Percentiles rank a stretch among this genome's conserved stretches.
These are phyloP conservation scores for Ceratobasidium sp. DNA, from an alignment of 1,284 basidiomycete genomes.

Conservation along the genomic window DNA sequence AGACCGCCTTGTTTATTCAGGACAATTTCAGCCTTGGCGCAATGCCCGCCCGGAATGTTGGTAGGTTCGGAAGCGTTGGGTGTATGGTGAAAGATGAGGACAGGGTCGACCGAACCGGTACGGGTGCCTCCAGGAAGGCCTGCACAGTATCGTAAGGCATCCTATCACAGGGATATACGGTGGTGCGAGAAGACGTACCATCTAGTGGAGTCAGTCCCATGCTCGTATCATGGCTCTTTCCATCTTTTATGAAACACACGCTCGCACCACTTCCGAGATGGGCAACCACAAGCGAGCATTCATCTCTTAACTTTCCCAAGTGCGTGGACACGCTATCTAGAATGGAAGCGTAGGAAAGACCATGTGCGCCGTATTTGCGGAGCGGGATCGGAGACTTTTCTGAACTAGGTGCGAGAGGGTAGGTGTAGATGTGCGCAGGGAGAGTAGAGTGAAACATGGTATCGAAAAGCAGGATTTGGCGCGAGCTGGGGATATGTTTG, in stretches of 20 bases:
- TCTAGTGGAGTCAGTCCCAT: slow-evolving; percentile 84
- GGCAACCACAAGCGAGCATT: slow-evolving; percentile 75
- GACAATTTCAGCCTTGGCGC: slow-evolving; percentile 10
- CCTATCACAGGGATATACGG: neutral
- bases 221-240: slow-evolving; percentile 79
- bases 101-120: slow-evolving; percentile 82
- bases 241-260: slow-evolving; percentile 75
- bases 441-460: slow-evolving; percentile 85
- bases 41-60: slow-evolving; percentile 51
- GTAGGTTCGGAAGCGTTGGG: slow-evolving; percentile 78
- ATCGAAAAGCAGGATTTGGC: slow-evolving; percentile 81
- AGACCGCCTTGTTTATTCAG: slow-evolving; percentile 65
- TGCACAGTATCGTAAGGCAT: slow-evolving; percentile 40
- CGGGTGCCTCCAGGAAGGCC: slow-evolving; percentile 88
- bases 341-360: slow-evolving; percentile 59
- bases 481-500: slow-evolving; percentile 67
- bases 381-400: slow-evolving; percentile 71
- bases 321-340: slow-evolving; percentile 64
- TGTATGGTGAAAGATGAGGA: slow-evolving; percentile 86
- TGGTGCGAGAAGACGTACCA: slow-evolving; percentile 51
- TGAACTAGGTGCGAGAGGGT: slow-evolving; percentile 74
- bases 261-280: slow-evolving; percentile 89
- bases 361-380: slow-evolving; percentile 90
- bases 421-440: slow-evolving; percentile 76
- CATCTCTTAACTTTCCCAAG: slow-evolving; percentile 63